These are phyloP conservation scores for Phytophthora sansomeana DNA, from an alignment of 352 stramenopile genomes.

Conservation along the genomic window DNA sequence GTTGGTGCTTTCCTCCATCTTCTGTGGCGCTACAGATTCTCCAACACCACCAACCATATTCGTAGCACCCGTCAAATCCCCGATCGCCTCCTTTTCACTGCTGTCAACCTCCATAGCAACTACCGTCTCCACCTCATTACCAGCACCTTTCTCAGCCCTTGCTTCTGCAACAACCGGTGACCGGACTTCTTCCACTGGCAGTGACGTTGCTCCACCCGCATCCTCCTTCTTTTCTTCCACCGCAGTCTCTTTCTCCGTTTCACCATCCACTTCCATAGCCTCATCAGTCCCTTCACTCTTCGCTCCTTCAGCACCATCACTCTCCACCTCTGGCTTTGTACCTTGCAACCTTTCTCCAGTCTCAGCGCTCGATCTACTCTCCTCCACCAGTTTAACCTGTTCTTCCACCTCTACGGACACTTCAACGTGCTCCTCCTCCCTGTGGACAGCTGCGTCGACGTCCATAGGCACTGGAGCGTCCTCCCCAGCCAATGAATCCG, in stretches of 20 bases:
- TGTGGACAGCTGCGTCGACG: background rate
- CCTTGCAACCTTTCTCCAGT: background rate
- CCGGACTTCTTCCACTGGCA: background rate
- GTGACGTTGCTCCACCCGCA: background rate
- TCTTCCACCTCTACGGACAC: background rate
- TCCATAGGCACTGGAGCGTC: conserved; percentile 16
- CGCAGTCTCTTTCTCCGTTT: background rate
- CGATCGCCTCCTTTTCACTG: background rate
- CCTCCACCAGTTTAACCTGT: conserved; percentile 1
- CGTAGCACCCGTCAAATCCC: background rate
- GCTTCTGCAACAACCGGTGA: background rate
- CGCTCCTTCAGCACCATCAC: background rate
- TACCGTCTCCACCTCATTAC: background rate
- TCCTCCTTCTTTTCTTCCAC: background rate
- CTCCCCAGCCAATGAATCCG: conserved; percentile 1
- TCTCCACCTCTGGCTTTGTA: background rate
- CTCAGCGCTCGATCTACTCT: background rate
- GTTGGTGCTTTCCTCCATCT: background rate
- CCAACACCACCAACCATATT: background rate
- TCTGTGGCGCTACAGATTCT: background rate
- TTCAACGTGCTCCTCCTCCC: background rate
- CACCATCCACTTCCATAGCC: conserved; percentile 5
- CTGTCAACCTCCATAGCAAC: conserved; percentile 17
- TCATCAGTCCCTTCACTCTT: background rate
- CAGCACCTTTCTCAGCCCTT: background rate